Conservation (phyloP, 139 green algal genomes). For the Volvox africanus region DNA sequence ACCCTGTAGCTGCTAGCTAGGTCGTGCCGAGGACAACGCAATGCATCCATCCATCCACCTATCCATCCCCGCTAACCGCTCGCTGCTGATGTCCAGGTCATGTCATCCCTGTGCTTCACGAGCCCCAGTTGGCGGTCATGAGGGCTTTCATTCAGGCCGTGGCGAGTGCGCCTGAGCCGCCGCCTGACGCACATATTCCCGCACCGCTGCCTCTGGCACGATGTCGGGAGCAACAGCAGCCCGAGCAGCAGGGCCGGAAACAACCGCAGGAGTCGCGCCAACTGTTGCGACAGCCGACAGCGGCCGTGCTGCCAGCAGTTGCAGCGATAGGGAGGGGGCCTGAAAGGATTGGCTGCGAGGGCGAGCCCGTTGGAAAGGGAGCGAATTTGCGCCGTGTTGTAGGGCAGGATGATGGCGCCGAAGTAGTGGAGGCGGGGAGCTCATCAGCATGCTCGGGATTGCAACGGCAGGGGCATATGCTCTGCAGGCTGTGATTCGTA, state of each 20-base stretch:
- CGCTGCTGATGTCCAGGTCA: slow-evolving; percentile 68
- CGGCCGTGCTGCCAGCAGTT: neutral
- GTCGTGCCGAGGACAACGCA: neutral
- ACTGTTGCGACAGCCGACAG: neutral
- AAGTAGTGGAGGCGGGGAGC: too few species aligned
- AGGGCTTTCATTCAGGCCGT: slow-evolving; percentile 47
- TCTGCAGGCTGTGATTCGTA: too few species aligned
- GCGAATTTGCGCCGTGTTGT: too few species aligned
- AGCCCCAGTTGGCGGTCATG: slow-evolving; percentile 54
- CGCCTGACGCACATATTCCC: neutral
- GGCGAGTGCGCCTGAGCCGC: neutral
- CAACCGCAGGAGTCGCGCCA: neutral
- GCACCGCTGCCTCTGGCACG: neutral
- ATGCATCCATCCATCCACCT: too few species aligned
- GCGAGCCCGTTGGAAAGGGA: too few species aligned
- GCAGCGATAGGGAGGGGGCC: too few species aligned
- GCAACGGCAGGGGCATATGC: too few species aligned
- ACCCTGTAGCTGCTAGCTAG: neutral
- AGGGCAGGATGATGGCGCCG: too few species aligned
- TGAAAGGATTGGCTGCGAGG: too few species aligned
- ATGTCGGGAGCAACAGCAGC: neutral
- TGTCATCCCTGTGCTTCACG: slow-evolving; percentile 66
- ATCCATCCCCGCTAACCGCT: neutral
- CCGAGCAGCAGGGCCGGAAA: neutral
- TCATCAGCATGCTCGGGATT: too few species aligned